Base-by-base conservation (phyloP, 495 filamentous ascomycete genomes). In the Durotheca rogersii region DNA sequence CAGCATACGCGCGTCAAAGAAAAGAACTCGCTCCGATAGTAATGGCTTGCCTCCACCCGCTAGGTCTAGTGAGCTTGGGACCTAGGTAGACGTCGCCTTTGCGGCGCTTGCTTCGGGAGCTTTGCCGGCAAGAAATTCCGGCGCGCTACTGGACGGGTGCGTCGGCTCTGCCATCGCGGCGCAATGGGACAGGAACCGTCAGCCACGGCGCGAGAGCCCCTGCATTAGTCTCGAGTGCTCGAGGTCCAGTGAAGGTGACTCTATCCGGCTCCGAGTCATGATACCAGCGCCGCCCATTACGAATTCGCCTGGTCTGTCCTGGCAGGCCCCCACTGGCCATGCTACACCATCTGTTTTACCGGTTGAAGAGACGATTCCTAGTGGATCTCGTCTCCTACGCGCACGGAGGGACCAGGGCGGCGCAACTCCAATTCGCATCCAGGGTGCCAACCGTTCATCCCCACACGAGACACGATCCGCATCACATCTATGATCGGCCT, bases 321-420 rank as follows among this genome's bases (percentile, higher is more conserved):
- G 27, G 32, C 38, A 16, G 33, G 43, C 43, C 55, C 49, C 55
- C 44, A 53, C 49, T 10, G 40, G 34, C 45, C 34, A 53, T 53
- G 56, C 56, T 40, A 47, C 56, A 59, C 45, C 50, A 53, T 50
- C 21, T 25, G 56, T 53, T 35, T 59, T 52, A 47, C 37, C 40
- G 44, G 23, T 27, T 27, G 23, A 9, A 27, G 9, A 27, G 23
- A 9, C 9, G 1, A 39, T 41, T 52, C 43, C 44, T 50, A 44
- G 56, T 53, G 56, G 56, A 41, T 33, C 56, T 39, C 38, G 56
- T 53, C 51, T 59, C 50, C 34, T 53, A 18, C 49, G 40, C 45
- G 49, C 40, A 54, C 41, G 56, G 36, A 32, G 56, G n/a, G n/a
- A 50, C 37, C 56, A 59, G 53, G 56, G 53, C 56, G 50, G 53